Evolutionary conservation across 768 basidiomycete species (phyloP).

Genomic region (Filobasidium floriforme): DNA sequence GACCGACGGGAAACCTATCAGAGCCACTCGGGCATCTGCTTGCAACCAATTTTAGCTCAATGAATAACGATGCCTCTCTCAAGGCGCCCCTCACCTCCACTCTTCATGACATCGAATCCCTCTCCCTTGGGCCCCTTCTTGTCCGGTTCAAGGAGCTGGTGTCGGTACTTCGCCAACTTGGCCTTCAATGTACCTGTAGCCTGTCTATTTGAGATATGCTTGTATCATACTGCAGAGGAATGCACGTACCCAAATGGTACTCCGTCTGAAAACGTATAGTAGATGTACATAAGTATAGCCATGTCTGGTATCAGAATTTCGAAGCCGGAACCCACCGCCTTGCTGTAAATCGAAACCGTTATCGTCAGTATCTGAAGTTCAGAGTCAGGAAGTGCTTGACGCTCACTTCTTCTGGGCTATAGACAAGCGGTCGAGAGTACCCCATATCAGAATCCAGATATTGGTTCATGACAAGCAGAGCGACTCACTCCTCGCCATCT

Average conservation of each 20-base stretch:
- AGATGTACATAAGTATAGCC: not conserved
- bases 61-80: not conserved
- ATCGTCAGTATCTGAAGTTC: not conserved
- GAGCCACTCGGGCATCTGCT: slow-evolving; percentile 72
- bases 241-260: not conserved
- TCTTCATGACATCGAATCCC: slow-evolving; percentile 81
- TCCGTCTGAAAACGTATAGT: not conserved
- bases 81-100: slow-evolving; percentile 50
- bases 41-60: not conserved
- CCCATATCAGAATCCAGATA: slow-evolving; percentile 7
- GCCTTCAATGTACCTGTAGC: slow-evolving; percentile 58
- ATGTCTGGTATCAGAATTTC: not conserved
- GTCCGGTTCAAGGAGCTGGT: slow-evolving; percentile 85
- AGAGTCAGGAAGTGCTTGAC: slow-evolving; percentile 20
- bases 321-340: slow-evolving; percentile 12
- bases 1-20: slow-evolving; percentile 94
- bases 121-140: slow-evolving; percentile 69
- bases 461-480: slow-evolving; percentile 1
- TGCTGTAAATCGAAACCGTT: not conserved
- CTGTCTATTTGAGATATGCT: not conserved
- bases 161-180: slow-evolving; percentile 87
- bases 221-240: not conserved
- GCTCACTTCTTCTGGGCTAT: slow-evolving; percentile 94
- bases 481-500: slow-evolving; percentile 88
- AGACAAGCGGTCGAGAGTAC: not conserved